Percentiles rank a stretch among this genome's conserved stretches.
Evolutionary conservation across 345 rosid genomes (phyloP).

Genomic region (Acer negundo): DNA sequence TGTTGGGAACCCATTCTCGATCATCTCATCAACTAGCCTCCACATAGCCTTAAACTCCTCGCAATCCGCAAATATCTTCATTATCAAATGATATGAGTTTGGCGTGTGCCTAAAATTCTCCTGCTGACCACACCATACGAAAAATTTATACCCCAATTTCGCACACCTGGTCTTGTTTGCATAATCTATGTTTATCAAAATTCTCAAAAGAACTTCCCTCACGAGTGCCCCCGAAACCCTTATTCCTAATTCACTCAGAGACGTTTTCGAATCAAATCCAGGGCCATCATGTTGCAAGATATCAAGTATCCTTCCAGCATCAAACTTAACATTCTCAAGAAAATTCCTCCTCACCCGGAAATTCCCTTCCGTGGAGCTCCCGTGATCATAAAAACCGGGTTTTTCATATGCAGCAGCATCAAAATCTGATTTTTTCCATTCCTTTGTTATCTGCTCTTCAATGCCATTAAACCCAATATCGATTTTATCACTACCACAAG

Average conservation of each 20-base stretch:
- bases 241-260: conserved; percentile 52
- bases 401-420: conserved; percentile 34
- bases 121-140: conserved; percentile 68
- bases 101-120: conserved; percentile 63
- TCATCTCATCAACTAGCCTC: conserved; percentile 89
- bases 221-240: conserved; percentile 78
- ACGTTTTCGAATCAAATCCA: conserved; percentile 49
- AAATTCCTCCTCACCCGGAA: conserved; percentile 31
- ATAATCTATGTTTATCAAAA: conserved; percentile 49
- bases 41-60: conserved; percentile 90
- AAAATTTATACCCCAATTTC: conserved; percentile 69
- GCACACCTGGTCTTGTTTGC: conserved; percentile 62
- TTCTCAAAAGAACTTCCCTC: conserved; percentile 72
- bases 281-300: conserved; percentile 64
- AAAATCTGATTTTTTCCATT: conserved; percentile 40
- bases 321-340: conserved; percentile 38
- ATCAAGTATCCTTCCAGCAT: conserved; percentile 60
- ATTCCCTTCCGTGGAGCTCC: conserved; percentile 14
- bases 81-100: conserved; percentile 66
- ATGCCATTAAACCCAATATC: conserved; percentile 44
- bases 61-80: conserved; percentile 80
- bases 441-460: conserved; percentile 60
- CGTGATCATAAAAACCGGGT: conserved; percentile 22
- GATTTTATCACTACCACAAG: conserved; percentile 31
- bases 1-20: conserved; percentile 60